Evolutionary conservation across 2,329 filamentous ascomycete species (phyloP), one percentile per base, ranked within the genome.

Genomic region (Scedosporium boydii): DNA sequence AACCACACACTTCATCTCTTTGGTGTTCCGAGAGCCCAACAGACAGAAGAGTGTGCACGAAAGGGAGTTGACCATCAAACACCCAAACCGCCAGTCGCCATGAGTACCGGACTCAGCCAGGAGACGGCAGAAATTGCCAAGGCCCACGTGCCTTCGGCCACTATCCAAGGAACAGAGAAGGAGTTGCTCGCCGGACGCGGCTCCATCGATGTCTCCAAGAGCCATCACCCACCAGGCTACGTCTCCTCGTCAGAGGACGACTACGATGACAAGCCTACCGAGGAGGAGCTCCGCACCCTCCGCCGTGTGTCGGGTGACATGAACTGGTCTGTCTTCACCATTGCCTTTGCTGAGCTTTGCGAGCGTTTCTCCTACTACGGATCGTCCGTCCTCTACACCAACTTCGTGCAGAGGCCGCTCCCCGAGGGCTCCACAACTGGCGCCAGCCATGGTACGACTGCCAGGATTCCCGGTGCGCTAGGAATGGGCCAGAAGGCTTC

Each of bases 321-420:
- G 64, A 85, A 86, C 58, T 86, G 82, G 80, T 76, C 80, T 62
- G 82, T 87, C 63, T 91, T 85, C 75, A 86, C 85, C 27, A 83
- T 92, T 64, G 87, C 87, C 58, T 85, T 90, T 65, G 84, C 89
- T 64, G 89, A 92, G 74, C 76, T 90, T 63, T 89, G 86, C 75
- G 89, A 92, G 76, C 86, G 88, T 58, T 90, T 90, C 75, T 88
- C 86, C 14, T 92, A 90, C 82, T 91, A 91, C 69, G 89, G 88
- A 62, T 87, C 86, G 4, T 82, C 84, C 53, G 80, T 87, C 38
- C 78, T 90, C 34, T 89, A 87, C 82, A 84, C 83, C 70, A 87
- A 87, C 74, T 88, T 85, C 69, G 81, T 87, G 68, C 81, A 83
- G 67, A 77, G 81, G 60, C 75, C 77, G 38, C 74, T 87, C 29